These are phyloP conservation scores for Didymella keratinophila DNA, from an alignment of 2,329 filamentous ascomycete species.

Conservation along the genomic window DNA sequence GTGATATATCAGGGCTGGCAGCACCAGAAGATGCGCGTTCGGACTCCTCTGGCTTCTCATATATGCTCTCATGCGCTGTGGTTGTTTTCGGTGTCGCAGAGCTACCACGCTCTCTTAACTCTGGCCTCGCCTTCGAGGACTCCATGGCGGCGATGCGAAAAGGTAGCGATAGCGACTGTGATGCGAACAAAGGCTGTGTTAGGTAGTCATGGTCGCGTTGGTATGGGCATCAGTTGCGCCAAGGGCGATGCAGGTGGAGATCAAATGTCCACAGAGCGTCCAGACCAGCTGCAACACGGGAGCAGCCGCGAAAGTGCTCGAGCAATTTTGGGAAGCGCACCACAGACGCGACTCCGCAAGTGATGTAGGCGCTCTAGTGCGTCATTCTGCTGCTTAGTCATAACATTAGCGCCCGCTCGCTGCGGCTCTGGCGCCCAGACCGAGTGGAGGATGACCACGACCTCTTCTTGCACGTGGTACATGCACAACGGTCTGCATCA, in stretches of 20 bases:
- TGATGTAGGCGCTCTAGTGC: slow-evolving; percentile 6
- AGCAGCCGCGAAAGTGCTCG: slow-evolving; percentile 2
- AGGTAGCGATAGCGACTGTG: slow-evolving; percentile 7
- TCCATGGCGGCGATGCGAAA: slow-evolving; percentile 27
- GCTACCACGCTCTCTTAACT: slow-evolving; percentile 35
- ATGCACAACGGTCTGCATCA: slow-evolving; percentile 1
- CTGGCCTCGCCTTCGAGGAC: slow-evolving; percentile 28
- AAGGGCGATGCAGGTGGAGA: background rate
- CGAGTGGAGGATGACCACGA: slow-evolving; percentile 30
- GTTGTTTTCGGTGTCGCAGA: slow-evolving; percentile 34
- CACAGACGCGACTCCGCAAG: background rate
- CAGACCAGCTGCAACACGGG: background rate
- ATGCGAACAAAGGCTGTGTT: slow-evolving; percentile 3
- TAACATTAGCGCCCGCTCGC: slow-evolving; percentile 3
- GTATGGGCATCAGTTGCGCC: background rate
- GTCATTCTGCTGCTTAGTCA: slow-evolving; percentile 19
- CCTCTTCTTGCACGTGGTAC: slow-evolving; percentile 27
- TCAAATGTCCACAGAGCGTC: background rate
- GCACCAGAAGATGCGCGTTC: slow-evolving; percentile 39
- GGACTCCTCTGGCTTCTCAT: slow-evolving; percentile 37
- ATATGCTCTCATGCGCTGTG: slow-evolving; percentile 38
- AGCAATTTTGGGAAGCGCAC: slow-evolving; percentile 5
- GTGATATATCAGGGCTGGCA: slow-evolving; percentile 33
- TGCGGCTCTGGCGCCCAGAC: slow-evolving; percentile 12
- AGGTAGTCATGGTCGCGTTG: slow-evolving; percentile 11